A percentile compares a stretch with the other conserved stretches of the same genome.
phyloP scores from a whole-genome alignment of 768 basidiomycete species.

The Filobasidium wieringae region DNA sequence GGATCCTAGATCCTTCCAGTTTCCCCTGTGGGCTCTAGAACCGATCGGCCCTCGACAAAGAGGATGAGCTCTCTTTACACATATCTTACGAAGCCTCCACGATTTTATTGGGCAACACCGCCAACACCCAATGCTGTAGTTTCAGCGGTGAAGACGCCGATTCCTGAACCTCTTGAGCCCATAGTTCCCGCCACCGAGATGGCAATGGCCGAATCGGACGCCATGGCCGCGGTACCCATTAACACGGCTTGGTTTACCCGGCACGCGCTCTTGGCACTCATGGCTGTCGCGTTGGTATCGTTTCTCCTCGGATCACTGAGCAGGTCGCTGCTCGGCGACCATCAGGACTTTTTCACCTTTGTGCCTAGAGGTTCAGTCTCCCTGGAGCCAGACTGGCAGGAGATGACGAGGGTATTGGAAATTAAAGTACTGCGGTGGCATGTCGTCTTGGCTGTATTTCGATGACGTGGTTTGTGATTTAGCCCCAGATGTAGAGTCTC shows the following conservation, averaged over 20 bases:
- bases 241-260: no score
- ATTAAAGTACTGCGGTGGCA: constrained; percentile 68
- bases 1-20: no score
- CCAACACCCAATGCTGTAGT: neutral
- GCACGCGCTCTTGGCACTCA: constrained; percentile 48
- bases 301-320: constrained; percentile 85
- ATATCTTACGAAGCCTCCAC: constrained; percentile 3
- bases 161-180: neutral
- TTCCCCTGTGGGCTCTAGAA: no score
- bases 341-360: constrained; percentile 81
- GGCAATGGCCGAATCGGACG: constrained; percentile 8
- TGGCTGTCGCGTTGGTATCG: constrained; percentile 70
- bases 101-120: constrained; percentile 3
- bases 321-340: constrained; percentile 64
- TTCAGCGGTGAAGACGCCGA: neutral
- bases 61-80: constrained; percentile 11
- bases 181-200: neutral
- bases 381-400: constrained; percentile 56
- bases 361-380: constrained; percentile 14
- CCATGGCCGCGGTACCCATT: constrained; percentile 14
- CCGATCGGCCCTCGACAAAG: neutral
- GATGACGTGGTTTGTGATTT: no score
- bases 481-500: no score
- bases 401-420: constrained; percentile 69
- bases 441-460: constrained; percentile 2